These are phyloP conservation scores for Pyracantha coccinea DNA, from an alignment of 331 rosid species.

Conservation along the genomic window DNA sequence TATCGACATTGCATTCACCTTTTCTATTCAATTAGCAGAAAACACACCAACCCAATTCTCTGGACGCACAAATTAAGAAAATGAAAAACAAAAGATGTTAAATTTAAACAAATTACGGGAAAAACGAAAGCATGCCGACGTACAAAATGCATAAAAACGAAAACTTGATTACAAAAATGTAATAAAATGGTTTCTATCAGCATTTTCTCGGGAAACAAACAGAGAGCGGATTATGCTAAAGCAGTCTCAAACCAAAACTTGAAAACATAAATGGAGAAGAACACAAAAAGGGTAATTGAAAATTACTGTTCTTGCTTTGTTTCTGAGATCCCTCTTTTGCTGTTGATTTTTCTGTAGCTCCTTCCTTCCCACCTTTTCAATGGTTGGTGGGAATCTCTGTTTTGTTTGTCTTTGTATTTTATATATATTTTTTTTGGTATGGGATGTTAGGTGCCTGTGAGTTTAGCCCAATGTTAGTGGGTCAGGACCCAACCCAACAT, in stretches of 20 bases:
- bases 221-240: neutral
- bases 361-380: neutral
- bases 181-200: neutral
- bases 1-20: neutral
- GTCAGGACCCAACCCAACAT: neutral
- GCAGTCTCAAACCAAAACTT: neutral
- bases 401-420: neutral
- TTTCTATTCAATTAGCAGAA: neutral
- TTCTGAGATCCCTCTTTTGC: neutral
- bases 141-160: neutral
- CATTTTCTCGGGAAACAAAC: neutral
- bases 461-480: neutral
- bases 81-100: neutral
- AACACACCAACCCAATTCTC: neutral
- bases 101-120: neutral
- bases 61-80: neutral
- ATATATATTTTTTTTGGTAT: neutral
- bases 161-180: neutral
- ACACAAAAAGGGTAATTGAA: neutral
- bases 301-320: neutral
- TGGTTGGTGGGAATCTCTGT: neutral
- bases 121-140: neutral
- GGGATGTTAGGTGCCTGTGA: neutral
- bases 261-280: neutral
- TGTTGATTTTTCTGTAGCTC: neutral